These are phyloP conservation scores for Spinacia oleracea DNA, from an alignment of 179 eudicot genomes.

Conservation along the genomic window DNA sequence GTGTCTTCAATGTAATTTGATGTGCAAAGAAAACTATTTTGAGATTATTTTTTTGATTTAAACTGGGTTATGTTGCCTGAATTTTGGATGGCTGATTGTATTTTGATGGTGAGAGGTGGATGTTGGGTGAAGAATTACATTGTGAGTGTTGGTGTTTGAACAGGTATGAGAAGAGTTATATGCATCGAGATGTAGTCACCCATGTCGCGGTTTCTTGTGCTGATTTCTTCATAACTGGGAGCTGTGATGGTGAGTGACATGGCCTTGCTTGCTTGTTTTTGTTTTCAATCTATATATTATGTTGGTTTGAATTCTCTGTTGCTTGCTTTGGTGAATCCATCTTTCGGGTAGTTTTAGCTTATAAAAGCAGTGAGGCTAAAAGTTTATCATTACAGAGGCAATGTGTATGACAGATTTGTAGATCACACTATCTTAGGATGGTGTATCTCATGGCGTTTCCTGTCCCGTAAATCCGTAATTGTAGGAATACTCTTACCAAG, in stretches of 20 bases:
- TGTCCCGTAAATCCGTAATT: too few relatives aligned
- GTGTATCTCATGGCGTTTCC: not conserved
- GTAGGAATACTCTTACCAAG: not conserved
- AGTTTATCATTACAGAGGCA: not conserved
- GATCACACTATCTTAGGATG: not conserved
- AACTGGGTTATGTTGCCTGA: not conserved
- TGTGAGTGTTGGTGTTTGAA: conserved; percentile 15
- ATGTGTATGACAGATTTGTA: not conserved
- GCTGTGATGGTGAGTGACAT: conserved; percentile 71
- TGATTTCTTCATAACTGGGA: conserved; percentile 91
- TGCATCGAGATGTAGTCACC: conserved; percentile 97
- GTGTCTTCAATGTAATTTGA: not conserved
- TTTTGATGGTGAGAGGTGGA: not conserved
- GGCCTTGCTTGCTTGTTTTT: not conserved
- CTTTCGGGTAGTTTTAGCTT: not conserved
- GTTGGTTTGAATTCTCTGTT: not conserved
- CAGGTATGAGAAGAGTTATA: conserved; percentile 96
- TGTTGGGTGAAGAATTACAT: not conserved
- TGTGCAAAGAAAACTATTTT: not conserved
- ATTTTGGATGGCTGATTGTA: not conserved
- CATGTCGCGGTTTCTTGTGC: conserved; percentile 92
- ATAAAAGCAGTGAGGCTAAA: not conserved
- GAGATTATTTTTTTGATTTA: not conserved
- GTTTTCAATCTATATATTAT: not conserved
- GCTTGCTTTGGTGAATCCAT: not conserved